phyloP scores from a whole-genome alignment of 805 yeast species.

The Sungouiozyma intestinalis region DNA sequence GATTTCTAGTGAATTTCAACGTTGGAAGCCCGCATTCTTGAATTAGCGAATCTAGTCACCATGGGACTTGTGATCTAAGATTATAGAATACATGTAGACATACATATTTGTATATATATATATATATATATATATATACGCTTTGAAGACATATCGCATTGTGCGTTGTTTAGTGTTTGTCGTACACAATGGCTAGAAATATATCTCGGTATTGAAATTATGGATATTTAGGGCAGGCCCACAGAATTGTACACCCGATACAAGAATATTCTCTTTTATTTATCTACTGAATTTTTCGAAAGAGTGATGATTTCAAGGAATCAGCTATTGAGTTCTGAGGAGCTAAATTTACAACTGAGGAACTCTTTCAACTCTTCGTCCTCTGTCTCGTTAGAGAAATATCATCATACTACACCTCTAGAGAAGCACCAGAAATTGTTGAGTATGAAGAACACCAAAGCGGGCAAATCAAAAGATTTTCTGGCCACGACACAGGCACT shows the following conservation, averaged over 20 bases:
- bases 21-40: background rate
- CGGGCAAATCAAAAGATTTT: background rate
- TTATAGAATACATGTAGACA: background rate
- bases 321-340: background rate
- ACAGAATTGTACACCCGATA: too few relatives aligned
- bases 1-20: too few relatives aligned
- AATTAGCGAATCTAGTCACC: background rate
- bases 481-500: background rate
- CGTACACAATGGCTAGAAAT: too few relatives aligned
- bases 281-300: too few relatives aligned
- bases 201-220: too few relatives aligned
- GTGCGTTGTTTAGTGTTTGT: too few relatives aligned
- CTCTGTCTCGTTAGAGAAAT: slow-evolving; percentile 4
- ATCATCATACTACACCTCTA: slow-evolving; percentile 7
- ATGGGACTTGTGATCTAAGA: background rate
- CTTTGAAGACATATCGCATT: too few relatives aligned
- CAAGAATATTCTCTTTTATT: too few relatives aligned
- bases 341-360: background rate
- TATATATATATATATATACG: too few relatives aligned
- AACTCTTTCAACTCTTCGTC: background rate
- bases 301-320: background rate
- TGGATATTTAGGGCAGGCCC: too few relatives aligned
- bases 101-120: too few relatives aligned
- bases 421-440: slow-evolving; percentile 3
- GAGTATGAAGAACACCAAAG: background rate